Conservation (phyloP, 345 rosid species). For the Anacardium occidentale region DNA sequence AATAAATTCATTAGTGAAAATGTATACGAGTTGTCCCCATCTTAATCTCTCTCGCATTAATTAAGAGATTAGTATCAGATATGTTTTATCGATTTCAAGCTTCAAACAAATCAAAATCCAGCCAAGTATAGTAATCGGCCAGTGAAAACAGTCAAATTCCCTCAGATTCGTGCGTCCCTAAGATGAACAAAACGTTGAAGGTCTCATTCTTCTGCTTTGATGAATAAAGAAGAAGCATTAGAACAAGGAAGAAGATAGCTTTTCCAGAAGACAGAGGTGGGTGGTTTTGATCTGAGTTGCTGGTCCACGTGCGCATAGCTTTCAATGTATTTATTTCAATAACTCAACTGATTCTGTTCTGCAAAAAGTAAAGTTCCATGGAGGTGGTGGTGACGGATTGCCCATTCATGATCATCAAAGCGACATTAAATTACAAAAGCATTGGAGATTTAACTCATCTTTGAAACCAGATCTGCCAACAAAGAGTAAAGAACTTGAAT, state of each 20-base stretch:
- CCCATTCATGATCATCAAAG: neutral
- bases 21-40: neutral
- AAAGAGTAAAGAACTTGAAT: neutral
- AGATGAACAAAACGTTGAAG: neutral
- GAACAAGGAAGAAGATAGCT: neutral
- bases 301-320: constrained; percentile 12
- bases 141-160: neutral
- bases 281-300: constrained; percentile 14
- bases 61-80: no score
- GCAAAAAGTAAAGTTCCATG: neutral
- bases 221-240: neutral
- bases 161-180: neutral
- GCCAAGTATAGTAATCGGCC: no score
- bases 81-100: no score
- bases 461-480: neutral
- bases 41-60: neutral
- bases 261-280: constrained; percentile 1
- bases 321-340: neutral
- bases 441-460: neutral
- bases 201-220: neutral
- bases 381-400: neutral
- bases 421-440: neutral
- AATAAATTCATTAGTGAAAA: neutral
- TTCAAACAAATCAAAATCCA: no score
- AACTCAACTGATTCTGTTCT: neutral